A percentile compares a stretch with the other conserved stretches of the same genome.
phyloP scores from a whole-genome alignment of 164 flowering plant genomes.

The Nelumbo lutea region DNA sequence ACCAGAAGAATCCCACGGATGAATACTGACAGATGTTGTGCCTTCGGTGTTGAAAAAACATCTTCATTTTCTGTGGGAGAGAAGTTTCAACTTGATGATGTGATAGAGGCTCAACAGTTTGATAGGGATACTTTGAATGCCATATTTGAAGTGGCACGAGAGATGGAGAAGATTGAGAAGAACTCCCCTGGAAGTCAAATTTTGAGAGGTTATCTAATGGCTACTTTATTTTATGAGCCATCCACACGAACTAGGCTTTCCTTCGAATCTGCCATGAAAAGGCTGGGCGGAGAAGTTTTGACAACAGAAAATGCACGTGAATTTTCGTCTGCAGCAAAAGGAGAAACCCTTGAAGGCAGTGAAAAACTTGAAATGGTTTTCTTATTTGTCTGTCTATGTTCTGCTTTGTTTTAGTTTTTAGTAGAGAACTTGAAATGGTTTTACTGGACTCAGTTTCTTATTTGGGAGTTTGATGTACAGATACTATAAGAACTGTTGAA shows the following conservation, averaged over 20 bases:
- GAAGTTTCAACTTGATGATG: conserved; percentile 85
- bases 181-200: conserved; percentile 61
- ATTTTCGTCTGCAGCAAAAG: conserved; percentile 97
- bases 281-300: conserved; percentile 95
- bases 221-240: conserved; percentile 95
- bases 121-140: conserved; percentile 71
- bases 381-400: neutral
- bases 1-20: conserved; percentile 9
- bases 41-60: conserved; percentile 24
- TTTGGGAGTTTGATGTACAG: conserved; percentile 36
- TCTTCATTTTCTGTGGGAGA: conserved; percentile 38
- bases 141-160: conserved; percentile 80
- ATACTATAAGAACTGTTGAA: conserved; percentile 90
- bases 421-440: neutral
- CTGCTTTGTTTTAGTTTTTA: neutral
- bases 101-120: conserved; percentile 91
- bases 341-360: conserved; percentile 98
- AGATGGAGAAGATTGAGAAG: conserved; percentile 87
- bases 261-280: conserved; percentile 97
- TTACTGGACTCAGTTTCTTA: conserved; percentile 8
- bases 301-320: conserved; percentile 98
- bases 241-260: conserved; percentile 97
- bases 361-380: too few species aligned
- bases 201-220: conserved; percentile 88
- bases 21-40: conserved; percentile 26